Evolutionary conservation across 2,329 filamentous ascomycete species (phyloP), one percentile per base, ranked within the genome.

Genomic region (Talaromyces sp.): DNA sequence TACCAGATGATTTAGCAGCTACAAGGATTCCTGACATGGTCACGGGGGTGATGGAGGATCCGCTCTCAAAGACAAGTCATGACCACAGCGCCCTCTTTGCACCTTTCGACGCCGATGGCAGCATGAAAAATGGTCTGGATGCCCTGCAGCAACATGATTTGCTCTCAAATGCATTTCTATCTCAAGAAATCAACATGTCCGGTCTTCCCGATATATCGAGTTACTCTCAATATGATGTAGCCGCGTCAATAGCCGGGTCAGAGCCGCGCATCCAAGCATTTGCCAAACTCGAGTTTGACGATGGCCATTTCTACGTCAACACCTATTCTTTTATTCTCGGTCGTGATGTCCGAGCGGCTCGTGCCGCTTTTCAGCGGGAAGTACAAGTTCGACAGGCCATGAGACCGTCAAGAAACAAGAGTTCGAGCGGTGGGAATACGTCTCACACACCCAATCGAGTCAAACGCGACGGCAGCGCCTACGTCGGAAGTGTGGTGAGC

Each of bases 261-360:
- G 77, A 79, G 64, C 77, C 77, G 52, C 72, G 75, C 55, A 83
- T 86, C 64, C 81, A 83, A 66, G 86, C 85, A 37, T 88, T 85
- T 73, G 86, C 86, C 44, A 86, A 86, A 70, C 78, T 88, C 54
- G 82, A 84, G 68, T 88, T 88, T 71, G 80, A 84, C 58, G 86
- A 88, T 73, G 85, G 86, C 60, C 84, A 86, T 69, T 88, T 86
- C 71, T 87, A 87, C 70, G 84, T 87, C 75, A 86, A 84, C 66
- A 87, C 84, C 5, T 84, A 84, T 68, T 82, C 83, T 33, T 83
- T 88, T 62, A 82, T 85, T 58, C 77, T 88, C n/a, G 85, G 85
- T 46, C 83, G 86, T 71, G 85, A 88, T 73, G 79, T 84, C 55
- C 78, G 80, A 64, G 82, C 81, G 6, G 79, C 79, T 28, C 76